phyloP scores from a whole-genome alignment of 2,329 filamentous ascomycete species.

The Endoconidiophora laricicola region DNA sequence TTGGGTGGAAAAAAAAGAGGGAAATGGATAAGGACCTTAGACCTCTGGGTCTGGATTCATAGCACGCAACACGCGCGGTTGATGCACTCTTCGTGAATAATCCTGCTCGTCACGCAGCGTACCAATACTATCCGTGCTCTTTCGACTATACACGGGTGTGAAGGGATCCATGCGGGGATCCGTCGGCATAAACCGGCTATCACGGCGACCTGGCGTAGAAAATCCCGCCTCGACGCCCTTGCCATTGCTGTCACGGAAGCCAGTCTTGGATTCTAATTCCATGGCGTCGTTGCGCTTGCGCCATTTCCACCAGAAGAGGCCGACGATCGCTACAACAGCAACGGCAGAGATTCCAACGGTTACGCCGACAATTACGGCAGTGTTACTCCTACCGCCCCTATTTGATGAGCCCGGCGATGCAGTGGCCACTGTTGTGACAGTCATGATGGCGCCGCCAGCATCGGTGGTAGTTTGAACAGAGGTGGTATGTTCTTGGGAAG shows the following conservation, averaged over 20 bases:
- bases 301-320: conserved; percentile 26
- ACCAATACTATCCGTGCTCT: conserved; percentile 46
- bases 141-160: conserved; percentile 37
- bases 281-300: conserved; percentile 23
- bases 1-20: neutral
- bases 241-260: neutral
- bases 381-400: conserved; percentile 21
- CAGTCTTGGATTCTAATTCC: conserved; percentile 8
- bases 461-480: conserved; percentile 38
- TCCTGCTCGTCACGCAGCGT: conserved; percentile 49
- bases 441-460: conserved; percentile 32
- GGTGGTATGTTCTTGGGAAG: conserved; percentile 21
- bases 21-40: neutral
- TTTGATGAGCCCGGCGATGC: conserved; percentile 13
- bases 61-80: conserved; percentile 41
- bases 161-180: conserved; percentile 49
- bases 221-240: conserved; percentile 5
- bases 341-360: conserved; percentile 31
- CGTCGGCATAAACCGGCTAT: conserved; percentile 38
- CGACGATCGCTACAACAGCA: conserved; percentile 20
- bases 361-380: conserved; percentile 35
- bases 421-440: conserved; percentile 36
- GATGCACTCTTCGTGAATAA: conserved; percentile 43
- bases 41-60: conserved; percentile 41
- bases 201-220: conserved; percentile 30